phyloP scores from a whole-genome alignment of 2,329 filamentous ascomycete species.

The Capronia americana region DNA sequence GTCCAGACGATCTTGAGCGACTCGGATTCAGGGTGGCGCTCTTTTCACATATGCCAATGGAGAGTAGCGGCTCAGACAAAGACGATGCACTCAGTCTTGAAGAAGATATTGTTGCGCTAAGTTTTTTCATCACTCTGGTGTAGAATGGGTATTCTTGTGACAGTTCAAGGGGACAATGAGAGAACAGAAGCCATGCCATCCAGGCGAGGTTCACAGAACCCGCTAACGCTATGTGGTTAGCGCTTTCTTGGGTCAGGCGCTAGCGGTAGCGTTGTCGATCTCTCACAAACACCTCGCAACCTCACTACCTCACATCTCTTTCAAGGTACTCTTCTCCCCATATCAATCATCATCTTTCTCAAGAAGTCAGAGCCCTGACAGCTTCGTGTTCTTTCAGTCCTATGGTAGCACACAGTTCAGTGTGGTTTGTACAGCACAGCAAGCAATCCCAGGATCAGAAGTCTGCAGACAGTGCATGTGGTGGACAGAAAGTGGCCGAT shows the following conservation, averaged over 20 bases:
- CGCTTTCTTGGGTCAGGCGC: conserved; percentile 1
- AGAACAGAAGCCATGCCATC: conserved; percentile 1
- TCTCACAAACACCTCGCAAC: conserved; percentile 1
- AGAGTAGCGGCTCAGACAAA: background rate
- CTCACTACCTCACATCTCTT: conserved; percentile 4
- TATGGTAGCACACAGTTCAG: background rate
- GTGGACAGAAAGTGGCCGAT: background rate
- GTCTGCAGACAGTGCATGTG: conserved; percentile 3
- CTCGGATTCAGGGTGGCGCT: background rate
- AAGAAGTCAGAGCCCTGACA: background rate
- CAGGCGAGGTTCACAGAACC: background rate
- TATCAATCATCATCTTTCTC: conserved; percentile 6
- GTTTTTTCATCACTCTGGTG: background rate
- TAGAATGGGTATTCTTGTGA: background rate
- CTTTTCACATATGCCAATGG: background rate
- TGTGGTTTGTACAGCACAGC: background rate
- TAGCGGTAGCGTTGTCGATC: background rate
- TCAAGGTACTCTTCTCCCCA: conserved; percentile 2
- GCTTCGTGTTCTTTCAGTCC: background rate
- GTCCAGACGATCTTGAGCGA: background rate
- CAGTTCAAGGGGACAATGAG: background rate
- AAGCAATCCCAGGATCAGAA: background rate
- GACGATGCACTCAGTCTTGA: background rate
- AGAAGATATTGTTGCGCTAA: background rate
- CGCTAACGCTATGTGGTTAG: conserved; percentile 24